Conservation (phyloP, 2,329 filamentous ascomycete species). For the Ophiostoma triangulosporum region DNA sequence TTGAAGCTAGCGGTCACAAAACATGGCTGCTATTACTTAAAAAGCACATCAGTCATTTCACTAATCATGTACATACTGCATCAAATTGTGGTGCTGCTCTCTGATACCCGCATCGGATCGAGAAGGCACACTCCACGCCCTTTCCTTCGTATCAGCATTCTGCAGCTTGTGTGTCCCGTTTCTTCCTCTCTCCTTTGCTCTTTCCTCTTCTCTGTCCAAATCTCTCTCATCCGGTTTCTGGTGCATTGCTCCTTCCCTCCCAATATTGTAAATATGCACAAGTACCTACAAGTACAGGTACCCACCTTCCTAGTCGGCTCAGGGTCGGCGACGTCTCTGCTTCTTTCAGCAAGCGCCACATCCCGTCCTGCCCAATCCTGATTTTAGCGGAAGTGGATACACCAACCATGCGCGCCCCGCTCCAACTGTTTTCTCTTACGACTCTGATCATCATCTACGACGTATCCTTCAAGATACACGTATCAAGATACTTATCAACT, state of each 20-base stretch:
- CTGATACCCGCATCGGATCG: neutral
- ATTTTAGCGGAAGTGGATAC: constrained; percentile 6
- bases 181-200: neutral
- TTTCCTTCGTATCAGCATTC: neutral
- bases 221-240: neutral
- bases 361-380: constrained; percentile 5
- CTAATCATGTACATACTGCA: too few species aligned
- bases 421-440: neutral
- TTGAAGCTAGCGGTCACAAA: too few species aligned
- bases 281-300: too few species aligned
- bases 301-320: neutral
- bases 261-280: neutral
- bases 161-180: neutral
- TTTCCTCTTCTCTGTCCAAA: neutral
- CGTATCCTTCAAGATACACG: too few species aligned
- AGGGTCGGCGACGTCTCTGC: neutral
- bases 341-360: constrained; percentile 3
- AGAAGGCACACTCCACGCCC: neutral
- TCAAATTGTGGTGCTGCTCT: too few species aligned
- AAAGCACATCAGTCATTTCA: too few species aligned
- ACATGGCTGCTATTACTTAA: too few species aligned
- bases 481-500: too few species aligned
- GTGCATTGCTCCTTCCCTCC: neutral
- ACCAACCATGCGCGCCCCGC: constrained; percentile 2
- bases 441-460: too few species aligned